Base-by-base conservation (phyloP, 345 rosid genomes). In the Euclidium syriacum region DNA sequence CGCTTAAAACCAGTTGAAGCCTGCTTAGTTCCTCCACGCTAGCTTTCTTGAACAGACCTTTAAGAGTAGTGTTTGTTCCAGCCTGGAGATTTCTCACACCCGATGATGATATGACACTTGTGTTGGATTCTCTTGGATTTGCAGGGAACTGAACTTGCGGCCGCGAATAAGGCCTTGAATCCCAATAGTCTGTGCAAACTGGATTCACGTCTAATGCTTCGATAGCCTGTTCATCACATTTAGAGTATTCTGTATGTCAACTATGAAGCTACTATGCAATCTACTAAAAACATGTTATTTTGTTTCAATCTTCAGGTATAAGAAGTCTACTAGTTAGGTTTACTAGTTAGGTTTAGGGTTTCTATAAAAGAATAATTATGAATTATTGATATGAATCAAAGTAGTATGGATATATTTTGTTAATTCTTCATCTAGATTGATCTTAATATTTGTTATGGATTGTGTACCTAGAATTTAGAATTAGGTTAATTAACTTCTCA, bases 151-250 rank as follows among this genome's bases (percentile, higher is more conserved):
- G 96, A 58, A 83, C 80, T 64, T 74, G 92, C 36, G 85, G 92
- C 53, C 96, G 80, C 5, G 96, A 91, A 48, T 83, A 91, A 24
- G 96, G 99, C 67, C 99, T 81, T n/a, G 86, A 84, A 36, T 85
- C 91, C 99, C 99, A 95, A 59, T 95, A 95, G 34, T 85, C 96
- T 20, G 69, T 77, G 75, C 99, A 95, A 56, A 90, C 85, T 66
- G 97, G 80, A 73, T 77, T 77, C 36, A 68, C 60, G 36, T 95
- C 99, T 85, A 86, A 53, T 52, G 97, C 95, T 76, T 95, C 99
- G 15, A 95, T 70, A 10, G 84, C 92, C 99, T 95, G 84, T 70
- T 55, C 49, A 58, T 34, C 35, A 62, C 29, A 70, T n/a, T 53
- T 0, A 38, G 51, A 39, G 27, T 11, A 39, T n/a, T 4, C 30